Conservation (phyloP, 2,329 filamentous ascomycete species). For the Ophiobolus disseminans region DNA sequence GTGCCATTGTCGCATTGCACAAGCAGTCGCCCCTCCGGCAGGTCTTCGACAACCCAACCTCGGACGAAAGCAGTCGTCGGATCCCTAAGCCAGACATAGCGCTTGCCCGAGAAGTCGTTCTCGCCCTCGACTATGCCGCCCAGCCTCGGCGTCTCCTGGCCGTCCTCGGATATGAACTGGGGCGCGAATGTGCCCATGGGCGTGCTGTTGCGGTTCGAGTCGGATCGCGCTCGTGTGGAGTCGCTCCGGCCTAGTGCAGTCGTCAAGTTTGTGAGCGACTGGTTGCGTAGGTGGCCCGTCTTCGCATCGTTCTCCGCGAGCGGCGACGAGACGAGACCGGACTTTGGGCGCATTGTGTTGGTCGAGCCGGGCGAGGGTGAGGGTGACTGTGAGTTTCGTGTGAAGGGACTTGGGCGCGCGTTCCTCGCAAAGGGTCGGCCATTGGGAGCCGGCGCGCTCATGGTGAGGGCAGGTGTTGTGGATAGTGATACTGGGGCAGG, state of each 20-base stretch:
- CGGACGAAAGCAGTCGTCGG: conserved; percentile 86
- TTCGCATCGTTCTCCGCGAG: conserved; percentile 52
- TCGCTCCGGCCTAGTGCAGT: conserved; percentile 44
- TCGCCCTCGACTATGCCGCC: conserved; percentile 84
- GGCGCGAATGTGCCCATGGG: conserved; percentile 89
- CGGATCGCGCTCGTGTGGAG: conserved; percentile 55
- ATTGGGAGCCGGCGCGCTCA: conserved; percentile 65
- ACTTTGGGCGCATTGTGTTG: conserved; percentile 70
- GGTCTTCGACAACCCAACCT: conserved; percentile 88
- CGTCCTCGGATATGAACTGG: conserved; percentile 88
- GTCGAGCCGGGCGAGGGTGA: conserved; percentile 66
- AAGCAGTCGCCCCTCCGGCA: conserved; percentile 70
- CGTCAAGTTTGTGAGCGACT: conserved; percentile 65
- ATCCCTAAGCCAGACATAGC: conserved; percentile 97
- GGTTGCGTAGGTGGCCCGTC: conserved; percentile 69
- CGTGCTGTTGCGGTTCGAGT: conserved; percentile 70
- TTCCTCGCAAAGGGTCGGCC: conserved; percentile 69
- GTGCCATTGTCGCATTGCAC: conserved; percentile 96
- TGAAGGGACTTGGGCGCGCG: conserved; percentile 78
- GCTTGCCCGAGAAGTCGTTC: conserved; percentile 97
- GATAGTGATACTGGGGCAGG: conserved; percentile 25
- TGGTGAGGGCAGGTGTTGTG: conserved; percentile 38
- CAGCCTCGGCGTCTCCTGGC: conserved; percentile 65
- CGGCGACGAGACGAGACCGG: conserved; percentile 73
- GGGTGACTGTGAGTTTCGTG: conserved; percentile 69